These are phyloP conservation scores for Candida glaebosa DNA, from an alignment of 805 yeast genomes.

Conservation along the genomic window DNA sequence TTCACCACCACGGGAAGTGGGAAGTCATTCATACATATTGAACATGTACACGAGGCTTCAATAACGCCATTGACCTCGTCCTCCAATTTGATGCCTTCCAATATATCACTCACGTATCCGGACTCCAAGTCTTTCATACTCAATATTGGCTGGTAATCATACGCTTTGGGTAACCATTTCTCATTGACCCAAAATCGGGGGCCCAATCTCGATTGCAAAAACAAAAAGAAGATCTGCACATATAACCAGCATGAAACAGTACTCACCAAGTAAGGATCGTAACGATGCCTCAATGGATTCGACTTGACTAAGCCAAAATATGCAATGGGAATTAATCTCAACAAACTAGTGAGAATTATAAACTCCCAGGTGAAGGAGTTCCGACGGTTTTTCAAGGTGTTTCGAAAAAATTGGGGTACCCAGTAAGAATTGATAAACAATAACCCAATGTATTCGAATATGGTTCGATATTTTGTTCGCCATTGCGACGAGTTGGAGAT, in stretches of 20 bases:
- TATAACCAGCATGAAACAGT: conserved; percentile 52
- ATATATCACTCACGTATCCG: conserved; percentile 55
- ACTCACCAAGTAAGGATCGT: conserved; percentile 48
- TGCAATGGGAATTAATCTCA: conserved; percentile 61
- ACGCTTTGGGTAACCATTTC: conserved; percentile 71
- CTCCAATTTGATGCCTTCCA: conserved; percentile 29
- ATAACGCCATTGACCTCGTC: conserved; percentile 26
- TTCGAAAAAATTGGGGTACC: conserved; percentile 86
- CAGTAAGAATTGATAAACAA: conserved; percentile 66
- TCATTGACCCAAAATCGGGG: conserved; percentile 82
- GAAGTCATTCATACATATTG: conserved; percentile 85
- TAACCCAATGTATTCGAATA: conserved; percentile 56
- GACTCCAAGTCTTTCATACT: conserved; percentile 57
- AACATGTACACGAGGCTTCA: conserved; percentile 64
- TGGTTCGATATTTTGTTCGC: conserved; percentile 53
- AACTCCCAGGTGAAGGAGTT: conserved; percentile 70
- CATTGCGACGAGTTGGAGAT: conserved; percentile 57
- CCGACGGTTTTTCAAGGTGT: conserved; percentile 64
- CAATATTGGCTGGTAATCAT: conserved; percentile 75
- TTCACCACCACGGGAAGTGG: conserved; percentile 46
- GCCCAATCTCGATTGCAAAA: conserved; percentile 65
- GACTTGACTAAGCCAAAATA: conserved; percentile 52
- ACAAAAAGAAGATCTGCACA: conserved; percentile 56
- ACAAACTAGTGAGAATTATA: conserved; percentile 60
- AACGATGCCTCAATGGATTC: conserved; percentile 72